A percentile compares a stretch with the other conserved stretches of the same genome.
Conservation (phyloP, 768 basidiomycete species). For the Calocera viscosa region DNA sequence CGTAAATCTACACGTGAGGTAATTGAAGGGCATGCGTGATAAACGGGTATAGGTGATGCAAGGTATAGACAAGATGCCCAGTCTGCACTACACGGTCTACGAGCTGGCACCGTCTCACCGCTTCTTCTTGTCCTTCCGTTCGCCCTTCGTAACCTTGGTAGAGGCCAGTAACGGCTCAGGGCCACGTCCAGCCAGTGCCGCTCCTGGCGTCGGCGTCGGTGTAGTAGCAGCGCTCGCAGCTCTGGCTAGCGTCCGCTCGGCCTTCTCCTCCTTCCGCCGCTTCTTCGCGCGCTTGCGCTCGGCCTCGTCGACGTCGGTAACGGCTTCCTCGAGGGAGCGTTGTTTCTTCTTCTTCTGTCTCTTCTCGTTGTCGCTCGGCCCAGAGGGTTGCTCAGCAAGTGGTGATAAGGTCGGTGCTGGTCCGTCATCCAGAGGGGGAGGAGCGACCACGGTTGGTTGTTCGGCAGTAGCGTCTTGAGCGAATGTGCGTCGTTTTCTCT, state of each 20-base stretch:
- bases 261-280: not conserved
- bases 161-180: not conserved
- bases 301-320: not conserved
- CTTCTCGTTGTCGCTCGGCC: not conserved
- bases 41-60: not conserved
- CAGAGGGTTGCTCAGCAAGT: too few relatives aligned
- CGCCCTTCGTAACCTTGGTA: not conserved
- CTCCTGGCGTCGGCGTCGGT: too few relatives aligned
- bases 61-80: not conserved
- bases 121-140: not conserved
- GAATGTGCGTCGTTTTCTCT: not conserved
- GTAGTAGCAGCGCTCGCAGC: not conserved
- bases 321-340: not conserved
- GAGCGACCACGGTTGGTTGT: not conserved
- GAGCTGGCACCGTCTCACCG: not conserved
- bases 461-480: too few relatives aligned
- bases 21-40: too few relatives aligned
- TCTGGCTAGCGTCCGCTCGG: not conserved
- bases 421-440: not conserved
- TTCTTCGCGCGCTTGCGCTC: not conserved
- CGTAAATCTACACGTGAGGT: too few relatives aligned
- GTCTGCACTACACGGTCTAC: not conserved
- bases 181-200: not conserved
- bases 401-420: not conserved
- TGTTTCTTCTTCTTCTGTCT: not conserved